Evolutionary conservation across 148 eudicot genomes (phyloP), one percentile per base, ranked within the genome.

Genomic region (Chenopodium formosanum): DNA sequence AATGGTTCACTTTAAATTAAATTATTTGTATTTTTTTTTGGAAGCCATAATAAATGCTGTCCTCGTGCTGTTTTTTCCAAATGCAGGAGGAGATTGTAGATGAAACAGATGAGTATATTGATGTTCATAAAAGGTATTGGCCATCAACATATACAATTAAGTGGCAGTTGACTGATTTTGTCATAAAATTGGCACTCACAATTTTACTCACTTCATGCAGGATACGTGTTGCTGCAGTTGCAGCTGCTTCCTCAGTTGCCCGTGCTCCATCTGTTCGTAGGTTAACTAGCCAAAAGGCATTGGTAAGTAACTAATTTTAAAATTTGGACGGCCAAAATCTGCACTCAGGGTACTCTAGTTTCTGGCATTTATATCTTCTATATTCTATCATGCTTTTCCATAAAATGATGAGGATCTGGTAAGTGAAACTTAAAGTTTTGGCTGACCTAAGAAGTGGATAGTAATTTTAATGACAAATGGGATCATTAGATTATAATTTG

Each of bases 201-300:
- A 76, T 34, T 34, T 66, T 73, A 31, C 86, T 65, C 62, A 17
- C 31, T 75, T 86, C 81, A 77, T 86, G 85, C 91, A 96, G 99
- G 91, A 93, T 96, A 88, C 97, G 99, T 47, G 99, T 96, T 70
- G 99, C 94, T 81, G 99, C 99, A 67, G 99, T 93, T 78, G 99
- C 99, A 66, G 99, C 99, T 72, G 98, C 98, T 83, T 90, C 97
- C 70, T 93, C 92, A 44, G 60, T 96, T 79, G 95, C 98, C 14
- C 97, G 99, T 3, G 86, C 89, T 69, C 99, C 99, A 80, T 96
- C 99, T 62, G 70, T 82, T 84, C 86, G 97, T 77, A 90, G 97
- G 87, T 77, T 94, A 87, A 85, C 89, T 68, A 86, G 81, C 85
- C 86, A 85, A 63, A 94, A 94, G 80, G 91, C 80, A 74, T 74